phyloP scores from a whole-genome alignment of 305 asterid genomes.

The Solanum hybrid region DNA sequence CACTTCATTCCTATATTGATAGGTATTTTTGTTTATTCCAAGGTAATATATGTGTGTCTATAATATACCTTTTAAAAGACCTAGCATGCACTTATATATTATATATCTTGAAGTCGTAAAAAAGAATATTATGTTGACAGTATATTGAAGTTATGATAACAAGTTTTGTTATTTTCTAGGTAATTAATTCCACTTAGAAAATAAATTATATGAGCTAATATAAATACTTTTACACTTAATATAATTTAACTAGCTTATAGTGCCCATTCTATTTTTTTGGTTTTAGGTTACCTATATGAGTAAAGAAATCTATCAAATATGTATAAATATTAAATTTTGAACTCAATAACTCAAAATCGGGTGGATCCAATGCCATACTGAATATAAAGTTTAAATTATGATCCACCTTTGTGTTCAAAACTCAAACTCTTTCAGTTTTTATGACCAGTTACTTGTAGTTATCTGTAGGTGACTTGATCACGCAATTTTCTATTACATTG shows the following conservation, averaged over 20 bases:
- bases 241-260: neutral
- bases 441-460: neutral
- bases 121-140: neutral
- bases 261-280: neutral
- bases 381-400: neutral
- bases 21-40: neutral
- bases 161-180: neutral
- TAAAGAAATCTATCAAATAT: neutral
- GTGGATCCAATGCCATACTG: neutral
- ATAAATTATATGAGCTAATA: neutral
- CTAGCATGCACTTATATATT: neutral
- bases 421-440: neutral
- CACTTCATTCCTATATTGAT: neutral
- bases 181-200: neutral
- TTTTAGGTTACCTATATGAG: neutral
- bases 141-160: neutral
- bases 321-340: neutral
- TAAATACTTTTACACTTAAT: neutral
- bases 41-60: neutral
- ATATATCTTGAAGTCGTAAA: neutral
- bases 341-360: neutral
- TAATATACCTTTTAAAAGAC: neutral
- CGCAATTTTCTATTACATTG: neutral
- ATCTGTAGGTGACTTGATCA: neutral
- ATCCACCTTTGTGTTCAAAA: neutral